These are phyloP conservation scores for Rhododendron mucronatum DNA, from an alignment of 148 eudicot species.

Conservation along the genomic window DNA sequence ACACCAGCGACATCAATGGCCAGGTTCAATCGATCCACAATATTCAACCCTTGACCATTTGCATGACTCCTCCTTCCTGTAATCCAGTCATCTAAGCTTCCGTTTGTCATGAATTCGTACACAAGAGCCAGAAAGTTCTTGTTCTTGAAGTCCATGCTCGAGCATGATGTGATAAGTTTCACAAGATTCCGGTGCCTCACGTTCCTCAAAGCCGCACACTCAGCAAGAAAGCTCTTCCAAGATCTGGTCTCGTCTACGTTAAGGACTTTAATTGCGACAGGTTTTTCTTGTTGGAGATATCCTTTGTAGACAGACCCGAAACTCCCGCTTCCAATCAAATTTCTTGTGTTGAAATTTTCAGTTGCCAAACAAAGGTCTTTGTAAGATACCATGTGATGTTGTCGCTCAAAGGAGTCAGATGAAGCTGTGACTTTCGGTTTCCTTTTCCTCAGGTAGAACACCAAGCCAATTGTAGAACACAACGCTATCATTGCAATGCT, in stretches of 20 bases:
- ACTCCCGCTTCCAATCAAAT: conserved; percentile 21
- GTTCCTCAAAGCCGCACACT: conserved; percentile 27
- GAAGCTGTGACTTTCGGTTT: neutral
- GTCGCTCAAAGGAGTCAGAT: conserved; percentile 8
- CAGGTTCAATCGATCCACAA: conserved; percentile 37
- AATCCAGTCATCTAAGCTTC: conserved; percentile 41
- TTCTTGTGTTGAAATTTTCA: conserved; percentile 1
- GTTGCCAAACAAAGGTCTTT: conserved; percentile 6
- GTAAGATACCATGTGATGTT: conserved; percentile 13
- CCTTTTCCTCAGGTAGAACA: conserved; percentile 12
- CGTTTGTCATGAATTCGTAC: conserved; percentile 32
- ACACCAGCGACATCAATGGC: conserved; percentile 52
- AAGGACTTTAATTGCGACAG: conserved; percentile 30
- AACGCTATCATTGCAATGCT: conserved; percentile 9
- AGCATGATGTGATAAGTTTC: conserved; percentile 30
- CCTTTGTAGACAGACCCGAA: conserved; percentile 34
- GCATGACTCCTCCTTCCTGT: conserved; percentile 20
- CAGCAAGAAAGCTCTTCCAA: conserved; percentile 25
- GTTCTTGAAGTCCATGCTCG: conserved; percentile 25
- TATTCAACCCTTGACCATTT: conserved; percentile 30
- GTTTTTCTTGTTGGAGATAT: conserved; percentile 1
- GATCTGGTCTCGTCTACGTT: conserved; percentile 4
- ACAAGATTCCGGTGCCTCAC: conserved; percentile 36
- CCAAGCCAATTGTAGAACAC: neutral
- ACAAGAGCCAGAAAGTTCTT: conserved; percentile 32